A percentile compares a stretch with the other conserved stretches of the same genome.
These are phyloP conservation scores for Moricandia arvensis DNA, from an alignment of 345 rosid species.

Conservation along the genomic window DNA sequence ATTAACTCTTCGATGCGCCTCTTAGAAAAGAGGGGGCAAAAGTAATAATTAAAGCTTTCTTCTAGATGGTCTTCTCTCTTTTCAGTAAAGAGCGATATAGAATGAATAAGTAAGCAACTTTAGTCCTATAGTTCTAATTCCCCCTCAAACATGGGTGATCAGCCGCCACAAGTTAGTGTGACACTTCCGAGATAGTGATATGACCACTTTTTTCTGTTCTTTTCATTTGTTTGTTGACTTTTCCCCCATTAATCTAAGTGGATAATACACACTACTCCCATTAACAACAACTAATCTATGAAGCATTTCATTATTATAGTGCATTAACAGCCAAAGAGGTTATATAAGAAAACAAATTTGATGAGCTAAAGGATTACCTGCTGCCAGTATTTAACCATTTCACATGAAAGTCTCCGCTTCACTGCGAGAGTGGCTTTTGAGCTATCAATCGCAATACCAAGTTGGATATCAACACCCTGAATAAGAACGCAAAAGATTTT, in stretches of 20 bases:
- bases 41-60: slow-evolving; percentile 4
- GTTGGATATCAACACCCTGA: slow-evolving; percentile 96
- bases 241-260: slow-evolving; percentile 16
- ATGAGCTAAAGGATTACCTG: slow-evolving; percentile 56
- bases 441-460: slow-evolving; percentile 98
- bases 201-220: slow-evolving; percentile 1
- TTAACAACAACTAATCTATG: not conserved
- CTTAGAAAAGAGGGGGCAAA: not conserved
- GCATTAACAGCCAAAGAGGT: not conserved
- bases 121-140: not conserved
- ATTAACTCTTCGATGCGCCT: not conserved
- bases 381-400: slow-evolving; percentile 99
- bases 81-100: not conserved
- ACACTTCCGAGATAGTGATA: slow-evolving; percentile 27
- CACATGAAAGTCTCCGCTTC: slow-evolving; percentile 98
- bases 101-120: not conserved
- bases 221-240: not conserved
- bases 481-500: slow-evolving; percentile 15
- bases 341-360: not conserved
- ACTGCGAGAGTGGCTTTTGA: slow-evolving; percentile 98
- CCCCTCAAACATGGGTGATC: slow-evolving; percentile 18
- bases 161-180: slow-evolving; percentile 34
- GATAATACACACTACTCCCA: slow-evolving; percentile 25
- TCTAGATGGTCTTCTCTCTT: not conserved
- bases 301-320: slow-evolving; percentile 3